Conservation (phyloP, 345 rosid species). For the Physaria fendleri region DNA sequence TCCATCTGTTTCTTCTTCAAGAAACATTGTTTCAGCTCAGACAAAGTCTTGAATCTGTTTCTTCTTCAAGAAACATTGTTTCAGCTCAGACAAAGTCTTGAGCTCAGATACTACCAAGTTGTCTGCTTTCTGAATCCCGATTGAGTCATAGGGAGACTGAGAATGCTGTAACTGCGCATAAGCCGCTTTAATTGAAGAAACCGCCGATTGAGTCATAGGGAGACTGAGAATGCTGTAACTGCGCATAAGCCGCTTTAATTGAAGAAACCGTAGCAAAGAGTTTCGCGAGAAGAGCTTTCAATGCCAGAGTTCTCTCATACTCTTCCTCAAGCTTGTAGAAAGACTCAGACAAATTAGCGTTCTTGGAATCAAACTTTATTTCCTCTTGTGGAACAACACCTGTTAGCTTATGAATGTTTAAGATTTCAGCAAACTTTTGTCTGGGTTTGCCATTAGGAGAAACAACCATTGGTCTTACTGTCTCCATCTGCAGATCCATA, state of each 20-base stretch:
- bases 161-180: conserved; percentile 75
- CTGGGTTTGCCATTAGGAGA: conserved; percentile 62
- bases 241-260: conserved; percentile 75
- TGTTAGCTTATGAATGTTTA: conserved; percentile 44
- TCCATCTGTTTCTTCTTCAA: conserved; percentile 71
- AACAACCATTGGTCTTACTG: conserved; percentile 49
- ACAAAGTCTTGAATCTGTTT: conserved; percentile 60
- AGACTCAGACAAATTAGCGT: conserved; percentile 29
- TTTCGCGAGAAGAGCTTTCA: conserved; percentile 66
- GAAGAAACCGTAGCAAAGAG: conserved; percentile 70
- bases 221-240: conserved; percentile 71
- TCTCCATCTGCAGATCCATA: conserved; percentile 55
- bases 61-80: conserved; percentile 71
- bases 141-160: conserved; percentile 83
- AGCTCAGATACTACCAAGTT: conserved; percentile 47
- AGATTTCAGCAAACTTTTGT: conserved; percentile 64
- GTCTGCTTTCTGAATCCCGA: conserved; percentile 71
- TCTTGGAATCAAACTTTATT: conserved; percentile 28
- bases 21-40: conserved; percentile 74
- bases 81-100: conserved; percentile 72
- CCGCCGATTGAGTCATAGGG: conserved; percentile 78
- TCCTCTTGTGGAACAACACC: conserved; percentile 55
- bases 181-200: conserved; percentile 73
- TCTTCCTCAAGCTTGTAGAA: conserved; percentile 47
- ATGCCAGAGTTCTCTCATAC: conserved; percentile 31